Base-by-base conservation (phyloP, 345 rosid genomes). In the Tarenaya hassleriana region DNA sequence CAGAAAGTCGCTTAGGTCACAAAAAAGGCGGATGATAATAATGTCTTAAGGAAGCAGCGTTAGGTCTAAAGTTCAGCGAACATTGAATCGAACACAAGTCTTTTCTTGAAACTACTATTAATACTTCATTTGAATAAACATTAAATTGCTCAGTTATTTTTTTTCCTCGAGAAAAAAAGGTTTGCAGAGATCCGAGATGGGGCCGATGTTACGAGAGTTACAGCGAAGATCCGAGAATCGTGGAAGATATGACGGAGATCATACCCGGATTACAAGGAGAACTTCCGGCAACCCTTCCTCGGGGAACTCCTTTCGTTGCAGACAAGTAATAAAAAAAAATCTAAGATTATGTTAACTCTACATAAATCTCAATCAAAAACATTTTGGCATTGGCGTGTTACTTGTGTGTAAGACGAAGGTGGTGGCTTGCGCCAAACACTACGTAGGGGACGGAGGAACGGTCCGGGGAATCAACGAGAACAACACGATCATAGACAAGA, bases 341-440 rank as follows among this genome's bases (percentile, higher is more conserved):
- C n/a, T n/a, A n/a, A n/a, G n/a, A n/a, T n/a, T n/a, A n/a, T n/a
- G n/a, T n/a, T n/a, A n/a, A n/a, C n/a, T n/a, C n/a, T 24, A 24
- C 29, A 24, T 24, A 2, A 24, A 2, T 24, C 29, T 5, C 29
- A 24, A 5, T 5, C 2, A 24, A 13, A 20, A 34, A 34, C 44
- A 41, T 7, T 18, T 5, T 24, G 3, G 5, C 29, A 24, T 24
- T 24, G 29, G 29, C 5, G 2, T 24, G 29, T 5, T 24, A n/a
- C 5, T 24, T 17, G 14, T 47, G 41, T 29, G 34, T 55, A 86
- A 86, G 58, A 62, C 70, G 32, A 88, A 80, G 63, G 86, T 84
- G 3, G 78, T 78, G 11, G 94, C 96, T 4, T 84, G 96, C 63
- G 94, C 96, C 2, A 88, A 84, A 67, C 96, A 88, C 70, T 88